Evolutionary conservation across 106 monocot species (phyloP).

Genomic region (Narthecium ossifragum): DNA sequence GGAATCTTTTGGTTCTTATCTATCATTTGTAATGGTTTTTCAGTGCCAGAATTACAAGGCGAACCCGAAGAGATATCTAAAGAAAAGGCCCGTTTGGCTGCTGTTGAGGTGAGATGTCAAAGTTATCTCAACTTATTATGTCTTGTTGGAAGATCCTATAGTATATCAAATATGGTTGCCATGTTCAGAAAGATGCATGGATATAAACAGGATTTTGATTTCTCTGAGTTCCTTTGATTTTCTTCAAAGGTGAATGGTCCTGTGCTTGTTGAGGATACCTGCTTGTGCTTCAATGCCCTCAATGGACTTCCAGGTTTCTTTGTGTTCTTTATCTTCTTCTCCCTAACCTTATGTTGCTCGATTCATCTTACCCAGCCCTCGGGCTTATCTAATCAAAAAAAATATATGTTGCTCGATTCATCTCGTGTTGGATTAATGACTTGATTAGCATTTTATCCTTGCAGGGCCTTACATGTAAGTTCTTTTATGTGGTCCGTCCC

Average conservation of each 20-base stretch:
- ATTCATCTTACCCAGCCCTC: no score
- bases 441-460: constrained; percentile 1
- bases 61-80: constrained; percentile 95
- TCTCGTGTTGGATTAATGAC: constrained; percentile 7
- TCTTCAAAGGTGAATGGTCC: constrained; percentile 75
- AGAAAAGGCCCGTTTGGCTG: constrained; percentile 91
- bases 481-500: neutral
- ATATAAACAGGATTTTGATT: no score
- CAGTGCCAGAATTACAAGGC: constrained; percentile 97
- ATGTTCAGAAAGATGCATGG: neutral
- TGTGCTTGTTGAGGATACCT: constrained; percentile 95
- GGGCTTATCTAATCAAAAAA: no score
- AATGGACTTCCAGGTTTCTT: constrained; percentile 83
- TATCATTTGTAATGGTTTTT: neutral
- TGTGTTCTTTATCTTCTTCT: neutral
- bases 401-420: neutral
- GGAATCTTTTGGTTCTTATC: constrained; percentile 1
- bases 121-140: no score
- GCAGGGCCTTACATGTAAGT: constrained; percentile 99
- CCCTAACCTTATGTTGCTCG: neutral
- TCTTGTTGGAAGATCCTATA: no score
- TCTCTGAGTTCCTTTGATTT: neutral
- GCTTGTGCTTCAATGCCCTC: constrained; percentile 94
- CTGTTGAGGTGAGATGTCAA: constrained; percentile 39
- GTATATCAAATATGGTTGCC: no score